Conservation (phyloP, 108 stramenopile species). For the Parietichytrium sp. region DNA sequence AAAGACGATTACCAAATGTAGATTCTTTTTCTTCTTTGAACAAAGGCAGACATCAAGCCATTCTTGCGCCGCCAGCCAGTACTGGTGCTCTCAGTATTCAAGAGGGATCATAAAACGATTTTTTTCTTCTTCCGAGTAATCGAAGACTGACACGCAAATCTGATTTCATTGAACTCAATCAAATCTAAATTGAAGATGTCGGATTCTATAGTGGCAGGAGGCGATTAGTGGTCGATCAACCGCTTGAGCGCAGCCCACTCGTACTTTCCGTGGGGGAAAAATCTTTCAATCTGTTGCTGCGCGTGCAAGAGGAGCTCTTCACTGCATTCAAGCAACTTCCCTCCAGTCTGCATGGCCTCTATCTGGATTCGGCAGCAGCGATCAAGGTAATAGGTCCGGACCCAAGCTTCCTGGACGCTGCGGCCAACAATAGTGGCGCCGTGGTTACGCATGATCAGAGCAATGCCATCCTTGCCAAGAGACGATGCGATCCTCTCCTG, state of each 20-base stretch:
- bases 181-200: neutral
- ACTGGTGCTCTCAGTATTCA: neutral
- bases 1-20: neutral
- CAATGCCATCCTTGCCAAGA: slow-evolving; percentile 33
- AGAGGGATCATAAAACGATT: neutral
- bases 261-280: slow-evolving; percentile 2
- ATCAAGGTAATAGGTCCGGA: slow-evolving; percentile 29
- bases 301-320: slow-evolving; percentile 9
- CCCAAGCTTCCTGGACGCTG: slow-evolving; percentile 18
- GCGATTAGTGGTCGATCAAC: neutral
- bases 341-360: neutral
- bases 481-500: neutral
- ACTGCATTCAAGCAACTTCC: slow-evolving; percentile 30
- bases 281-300: slow-evolving; percentile 27
- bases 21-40: neutral
- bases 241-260: slow-evolving; percentile 38
- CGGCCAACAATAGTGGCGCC: slow-evolving; percentile 34
- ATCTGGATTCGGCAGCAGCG: slow-evolving; percentile 34
- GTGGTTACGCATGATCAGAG: slow-evolving; percentile 36
- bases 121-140: neutral
- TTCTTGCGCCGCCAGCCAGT: neutral
- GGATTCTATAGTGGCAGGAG: neutral
- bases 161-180: neutral
- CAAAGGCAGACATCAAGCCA: neutral
- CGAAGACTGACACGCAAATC: neutral